Evolutionary conservation across 2,329 filamentous ascomycete genomes (phyloP), one percentile per base, ranked within the genome.

Genomic region (Pseudocercospora fuligena): DNA sequence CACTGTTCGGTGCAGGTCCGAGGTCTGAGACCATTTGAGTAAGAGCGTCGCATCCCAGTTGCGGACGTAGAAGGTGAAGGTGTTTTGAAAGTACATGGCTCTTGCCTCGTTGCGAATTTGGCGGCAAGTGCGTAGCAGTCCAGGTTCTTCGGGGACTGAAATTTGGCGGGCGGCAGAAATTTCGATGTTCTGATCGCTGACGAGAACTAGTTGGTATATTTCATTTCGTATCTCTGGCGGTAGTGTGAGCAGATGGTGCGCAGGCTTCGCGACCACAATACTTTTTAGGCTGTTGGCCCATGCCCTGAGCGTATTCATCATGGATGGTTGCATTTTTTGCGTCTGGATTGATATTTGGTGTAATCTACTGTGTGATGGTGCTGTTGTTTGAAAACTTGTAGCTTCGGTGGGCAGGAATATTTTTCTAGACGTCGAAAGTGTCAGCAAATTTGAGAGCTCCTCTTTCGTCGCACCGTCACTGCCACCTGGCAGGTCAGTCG

Each of bases 1-100:
- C 31, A 7, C 12, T 12, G 9, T 11, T 33, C 31, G 31, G 3
- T 33, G 31, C 9, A 33, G 9, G 11, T 2, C 1, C 9, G 56
- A 51, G 49, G 36, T 14, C 6, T 61, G 53, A 7, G 43, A 23
- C 60, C 64, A 66, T 11, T 49, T 47, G 7, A 60, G 60, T 33
- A 63, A 61, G 19, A 49, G 40, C 8, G 23, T 59, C 2, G 65
- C 46, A 12, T 66, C 31, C 19, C 65, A 65, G 27, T 63, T 23
- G 11, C 36, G 47, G 27, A 65, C 40, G n/a, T 61, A 53, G 47
- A 68, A 60, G 19, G 25, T 60, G 64, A 71, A 72, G 8, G 57
- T 66, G 64, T 69, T 70, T 31, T 71, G 66, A 21, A 69, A 69
- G 58, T 66, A 71, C 27, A 72, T 69, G 14, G 60, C 36, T 11